Evolutionary conservation across 2,329 filamentous ascomycete species (phyloP), one percentile per base, ranked within the genome.

Genomic region (Thelonectria rubi): DNA sequence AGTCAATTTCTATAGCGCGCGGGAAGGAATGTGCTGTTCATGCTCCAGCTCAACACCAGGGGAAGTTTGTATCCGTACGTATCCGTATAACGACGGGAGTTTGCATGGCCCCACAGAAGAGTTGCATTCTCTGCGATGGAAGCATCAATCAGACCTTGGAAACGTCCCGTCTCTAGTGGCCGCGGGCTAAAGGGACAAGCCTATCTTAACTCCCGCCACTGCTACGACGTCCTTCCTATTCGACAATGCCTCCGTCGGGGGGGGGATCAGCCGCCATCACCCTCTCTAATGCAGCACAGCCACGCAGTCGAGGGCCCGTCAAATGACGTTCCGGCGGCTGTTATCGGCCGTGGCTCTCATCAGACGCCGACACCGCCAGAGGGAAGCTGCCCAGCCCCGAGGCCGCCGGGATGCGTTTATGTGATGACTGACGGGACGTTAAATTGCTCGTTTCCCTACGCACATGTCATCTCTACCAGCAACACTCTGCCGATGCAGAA

Each of bases 331-430:
- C 18, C 30, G 15, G n/a, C 59, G 59, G 59, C 54, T 66, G 53
- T 48, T 57, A 52, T 65, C 63, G 63, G 65, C 66, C 57, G 45
- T 65, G 62, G 49, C 34, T 34, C 60, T 26, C 64, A 45, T 51
- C 53, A 60, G 55, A 40, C 61, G 56, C 65, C 60, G 65, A 58
- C 62, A 42, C 53, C 17, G 20, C 2, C 59, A 58, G 49, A n/a
- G 32, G 47, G 50, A 17, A 34, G 43, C 15, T 18, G 37, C 26
- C 32, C 40, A 49, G n/a, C 55, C 67, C 55, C 17, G 58, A 30
- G 26, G 43, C 39, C 18, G 20, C 9, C 21, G 5, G 8, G 54
- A 60, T 30, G 47, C 21, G 55, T 60, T 49, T 2, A 37, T 10
- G 21, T 47, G 45, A 47, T n/a, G 30, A 30, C 45, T 42, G 45